These are phyloP conservation scores for Chlorencoelia australis DNA, from an alignment of 2,329 filamentous ascomycete species.

Conservation along the genomic window DNA sequence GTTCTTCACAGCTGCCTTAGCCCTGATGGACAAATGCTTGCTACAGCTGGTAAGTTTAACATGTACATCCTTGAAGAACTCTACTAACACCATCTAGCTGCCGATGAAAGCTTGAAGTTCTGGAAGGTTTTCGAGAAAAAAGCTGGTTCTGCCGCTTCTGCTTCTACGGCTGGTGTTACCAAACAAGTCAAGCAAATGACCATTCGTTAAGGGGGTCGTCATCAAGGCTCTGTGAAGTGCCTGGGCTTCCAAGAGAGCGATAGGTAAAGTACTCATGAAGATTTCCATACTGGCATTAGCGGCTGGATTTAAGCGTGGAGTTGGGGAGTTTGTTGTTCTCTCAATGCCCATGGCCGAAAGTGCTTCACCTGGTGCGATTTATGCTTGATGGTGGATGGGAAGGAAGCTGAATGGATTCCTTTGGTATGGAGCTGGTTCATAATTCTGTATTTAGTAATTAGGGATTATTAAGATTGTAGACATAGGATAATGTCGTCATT, in stretches of 20 bases:
- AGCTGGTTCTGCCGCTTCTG: slow-evolving; percentile 58
- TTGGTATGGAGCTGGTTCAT: no score
- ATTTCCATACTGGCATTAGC: slow-evolving; percentile 33
- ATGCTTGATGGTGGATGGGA: slow-evolving; percentile 25
- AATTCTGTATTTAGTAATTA: no score
- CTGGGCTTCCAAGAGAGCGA: slow-evolving; percentile 18
- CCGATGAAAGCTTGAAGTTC: slow-evolving; percentile 97
- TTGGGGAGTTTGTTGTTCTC: slow-evolving; percentile 35
- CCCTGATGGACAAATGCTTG: slow-evolving; percentile 95
- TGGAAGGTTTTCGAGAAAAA: slow-evolving; percentile 99
- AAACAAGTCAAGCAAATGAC: slow-evolving; percentile 94
- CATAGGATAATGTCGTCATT: no score
- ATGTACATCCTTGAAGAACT: slow-evolving; percentile 1
- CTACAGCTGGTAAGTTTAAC: slow-evolving; percentile 62
- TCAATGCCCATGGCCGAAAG: slow-evolving; percentile 41
- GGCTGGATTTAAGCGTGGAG: slow-evolving; percentile 42
- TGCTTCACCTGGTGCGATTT: slow-evolving; percentile 30
- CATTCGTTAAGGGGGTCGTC: slow-evolving; percentile 54
- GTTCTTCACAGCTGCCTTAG: slow-evolving; percentile 95
- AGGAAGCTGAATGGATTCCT: slow-evolving; percentile 18
- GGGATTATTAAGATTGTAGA: no score
- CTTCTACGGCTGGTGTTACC: slow-evolving; percentile 57
- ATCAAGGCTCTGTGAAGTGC: slow-evolving; percentile 19
- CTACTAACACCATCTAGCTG: slow-evolving; percentile 43
- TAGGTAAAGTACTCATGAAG: slow-evolving; percentile 26